Evolutionary conservation across 495 filamentous ascomycete species (phyloP).

Genomic region (Penicillium argentinense): DNA sequence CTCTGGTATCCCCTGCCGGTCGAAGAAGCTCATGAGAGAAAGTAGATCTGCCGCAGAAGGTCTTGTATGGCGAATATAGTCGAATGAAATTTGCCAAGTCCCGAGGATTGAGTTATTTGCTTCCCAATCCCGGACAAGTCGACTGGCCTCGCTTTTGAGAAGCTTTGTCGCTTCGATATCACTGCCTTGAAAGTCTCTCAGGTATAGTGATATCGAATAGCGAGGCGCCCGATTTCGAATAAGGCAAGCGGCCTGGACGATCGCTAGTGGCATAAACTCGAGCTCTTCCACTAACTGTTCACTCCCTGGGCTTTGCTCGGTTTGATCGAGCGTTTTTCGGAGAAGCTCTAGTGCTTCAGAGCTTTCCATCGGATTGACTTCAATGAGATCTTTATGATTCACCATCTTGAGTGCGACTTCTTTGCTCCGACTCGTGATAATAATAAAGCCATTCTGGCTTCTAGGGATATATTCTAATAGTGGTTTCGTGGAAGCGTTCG

Average conservation of each 20-base stretch:
- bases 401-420: too few relatives aligned
- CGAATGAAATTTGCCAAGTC: slow-evolving; percentile 36
- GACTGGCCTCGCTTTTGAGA: slow-evolving; percentile 1
- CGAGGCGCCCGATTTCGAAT: slow-evolving; percentile 32
- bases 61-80: slow-evolving; percentile 18
- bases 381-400: slow-evolving; percentile 40
- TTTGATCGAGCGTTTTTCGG: slow-evolving; percentile 43
- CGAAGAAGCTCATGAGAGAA: slow-evolving; percentile 29
- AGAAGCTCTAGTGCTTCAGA: slow-evolving; percentile 37
- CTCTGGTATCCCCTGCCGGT: slow-evolving; percentile 18
- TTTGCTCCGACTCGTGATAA: too few relatives aligned
- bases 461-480: too few relatives aligned
- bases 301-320: too few relatives aligned
- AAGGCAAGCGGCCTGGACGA: slow-evolving; percentile 48
- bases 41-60: slow-evolving; percentile 20
- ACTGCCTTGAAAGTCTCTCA: slow-evolving; percentile 29
- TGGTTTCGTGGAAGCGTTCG: too few relatives aligned
- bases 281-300: slow-evolving; percentile 36
- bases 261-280: slow-evolving; percentile 49
- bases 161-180: slow-evolving; percentile 7
- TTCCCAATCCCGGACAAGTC: slow-evolving; percentile 19
- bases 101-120: slow-evolving; percentile 22
- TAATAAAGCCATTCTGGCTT: too few relatives aligned
- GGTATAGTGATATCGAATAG: slow-evolving; percentile 30
- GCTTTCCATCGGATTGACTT: slow-evolving; percentile 34